Evolutionary conservation across 2,329 filamentous ascomycete species (phyloP), one percentile per base, ranked within the genome.

Genomic region (Claviceps quebecensis): DNA sequence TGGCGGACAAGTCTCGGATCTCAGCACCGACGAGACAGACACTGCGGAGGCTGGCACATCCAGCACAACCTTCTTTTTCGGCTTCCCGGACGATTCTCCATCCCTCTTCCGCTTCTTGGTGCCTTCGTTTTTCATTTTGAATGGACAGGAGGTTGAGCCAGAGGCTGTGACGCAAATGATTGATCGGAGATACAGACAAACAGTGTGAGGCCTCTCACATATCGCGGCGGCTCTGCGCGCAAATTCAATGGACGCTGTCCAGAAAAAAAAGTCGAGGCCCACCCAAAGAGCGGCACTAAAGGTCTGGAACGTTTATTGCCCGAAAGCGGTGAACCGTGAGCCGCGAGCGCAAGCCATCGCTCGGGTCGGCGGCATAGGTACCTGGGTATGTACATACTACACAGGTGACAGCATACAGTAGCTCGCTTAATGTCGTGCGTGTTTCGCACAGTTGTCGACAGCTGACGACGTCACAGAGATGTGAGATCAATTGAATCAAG

Each of bases 21-120:
- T 66, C 26, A 72, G 64, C 14, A 77, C 60, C 2, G 74, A 70
- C 36, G 72, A 69, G 34, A 80, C 67, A 43, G 65, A 70, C 50
- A 75, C 66, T 37, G 63, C 67, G 23, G 67, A 55, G 47, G 66
- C 59, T 16, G 65, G 56, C n/a, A 65, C 61, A 57, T 74, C 67
- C 41, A 76, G 65, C 46, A 69, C 67, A n/a, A 75, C 71, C 64
- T 78, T 79, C 63, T 72, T 80, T 56, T 74, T 73, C 23, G 69
- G 64, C 52, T 70, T 71, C 1, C 65, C 61, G 2, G 63, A 59
- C 40, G 64, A 60, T 11, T 72, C 70, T 39, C 67, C 67, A 17
- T 67, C 66, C 54, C 74, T 69, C 66, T 81, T 81, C 52, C 77
- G 70, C 65, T 81, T 81, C 61, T 74, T 75, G 52, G 60, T 65